Evolutionary conservation across 441 rosid species (phyloP), one percentile per base, ranked within the genome.

Genomic region (Erodium moschatum): DNA sequence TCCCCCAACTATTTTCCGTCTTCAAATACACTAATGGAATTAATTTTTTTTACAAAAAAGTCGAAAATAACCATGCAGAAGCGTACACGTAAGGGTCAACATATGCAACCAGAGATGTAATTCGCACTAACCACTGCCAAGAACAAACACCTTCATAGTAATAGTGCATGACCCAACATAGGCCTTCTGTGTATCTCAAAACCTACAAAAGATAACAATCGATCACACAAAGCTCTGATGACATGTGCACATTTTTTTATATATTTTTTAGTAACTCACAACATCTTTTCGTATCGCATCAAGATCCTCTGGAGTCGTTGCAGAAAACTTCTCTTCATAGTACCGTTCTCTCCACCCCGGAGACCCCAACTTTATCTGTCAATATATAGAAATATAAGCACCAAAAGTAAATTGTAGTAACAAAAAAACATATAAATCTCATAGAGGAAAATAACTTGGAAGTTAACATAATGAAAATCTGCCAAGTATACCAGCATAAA

Each of bases 321-420:
- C 88, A 67, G 74, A 75, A 77, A 94, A 94, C 78, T 91, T 94
- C 67, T 89, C 97, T 66, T 82, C 84, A 68, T 94, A 94, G 79
- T 91, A 94, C 82, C 98, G 88, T 80, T 94, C 96, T 74, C 80
- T 89, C 98, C 98, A 94, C 58, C 98, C 98, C 13, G 84, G 77
- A 74, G 78, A 84, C 68, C 92, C 96, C 82, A 94, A 80, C 81
- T 77, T 88, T 76, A 94, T 76, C 98, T 94, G 74, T 69, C 56
- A 66, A 56, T 18, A 31, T 64, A 19, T 6, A 9, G 6, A 24
- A 33, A 62, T 33, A 16, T 19, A 54, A 16, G 48, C 65, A 46
- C 44, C 54, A 48, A 48, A 13, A 2, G 54, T 12, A 48, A 13
- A 5, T 48, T 12, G 13, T 3, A 12, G 15, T 48, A 48, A 48